Evolutionary conservation across 2,329 filamentous ascomycete genomes (phyloP), one percentile per base, ranked within the genome.

Genomic region (Aspergillus pseudoglaucus): DNA sequence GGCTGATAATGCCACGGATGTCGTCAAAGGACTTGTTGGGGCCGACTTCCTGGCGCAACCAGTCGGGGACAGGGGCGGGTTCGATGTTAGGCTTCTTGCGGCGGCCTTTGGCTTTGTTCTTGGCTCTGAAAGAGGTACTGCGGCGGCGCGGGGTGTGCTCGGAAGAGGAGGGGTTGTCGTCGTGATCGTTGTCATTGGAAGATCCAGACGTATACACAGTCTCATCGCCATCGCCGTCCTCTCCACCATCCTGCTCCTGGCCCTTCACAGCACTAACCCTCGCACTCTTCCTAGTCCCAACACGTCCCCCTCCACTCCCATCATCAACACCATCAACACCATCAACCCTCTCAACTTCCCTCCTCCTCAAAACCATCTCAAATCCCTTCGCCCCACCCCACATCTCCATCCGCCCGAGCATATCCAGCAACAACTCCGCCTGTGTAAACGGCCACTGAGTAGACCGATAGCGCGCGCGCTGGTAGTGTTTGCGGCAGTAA

Each of bases 401-500:
- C 0, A 69, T 66, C 53, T 84, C 75, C 42, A 90, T 77, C 0
- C 80, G 75, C 8, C 73, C 64, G 35, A 89, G 77, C 55, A 87
- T 84, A 27, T 75, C 72, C 46, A 78, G 70, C 0, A 89, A 78
- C 1, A 88, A 73, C 2, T 81, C 75, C 47, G 82, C 82, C 61
- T 89, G 85, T 0, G 78, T 63, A 62, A 63, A 77, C 68, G 45
- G 80, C 79, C 63, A 85, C 80, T 62, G 51, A 3, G 54, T 53
- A 18, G 82, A 82, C n/a, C 84, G 77, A 61, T 90, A 90, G 0
- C 84, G 76, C 39, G 77, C 78, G 6, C 87, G 81, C 67, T 93
- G 88, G 63, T 93, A 93, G 60, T 90, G 85, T 62, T 90, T 90
- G 32, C 88, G 81, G 65, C 88, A 93, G 62, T 81, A 85, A 59